These are phyloP conservation scores for Ganoderma meredithae DNA, from an alignment of 1,284 basidiomycete genomes.

Conservation along the genomic window DNA sequence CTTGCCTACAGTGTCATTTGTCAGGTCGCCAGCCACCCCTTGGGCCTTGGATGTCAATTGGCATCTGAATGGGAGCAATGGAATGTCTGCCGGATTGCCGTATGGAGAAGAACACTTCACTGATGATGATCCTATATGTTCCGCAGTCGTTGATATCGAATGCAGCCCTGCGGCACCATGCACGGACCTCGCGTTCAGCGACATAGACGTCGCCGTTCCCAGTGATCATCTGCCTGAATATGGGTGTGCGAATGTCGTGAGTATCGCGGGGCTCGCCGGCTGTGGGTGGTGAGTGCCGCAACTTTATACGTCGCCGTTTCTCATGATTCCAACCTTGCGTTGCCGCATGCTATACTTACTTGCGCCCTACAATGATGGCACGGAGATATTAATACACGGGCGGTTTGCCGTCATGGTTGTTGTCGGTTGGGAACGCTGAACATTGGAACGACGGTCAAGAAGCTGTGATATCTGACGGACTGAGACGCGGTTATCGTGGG, in stretches of 20 bases:
- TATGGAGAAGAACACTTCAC: background rate
- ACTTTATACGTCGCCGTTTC: background rate
- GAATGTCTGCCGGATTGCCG: slow-evolving; percentile 2
- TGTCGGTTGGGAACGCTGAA: slow-evolving; percentile 5
- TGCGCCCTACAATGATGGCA: background rate
- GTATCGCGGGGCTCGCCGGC: slow-evolving; percentile 35
- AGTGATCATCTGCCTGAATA: slow-evolving; percentile 46
- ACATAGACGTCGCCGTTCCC: slow-evolving; percentile 51
- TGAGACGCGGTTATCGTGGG: background rate
- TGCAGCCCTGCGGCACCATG: slow-evolving; percentile 62
- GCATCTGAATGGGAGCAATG: background rate
- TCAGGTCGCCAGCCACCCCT: background rate
- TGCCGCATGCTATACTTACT: background rate
- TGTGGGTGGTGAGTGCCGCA: slow-evolving; percentile 21
- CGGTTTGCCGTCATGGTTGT: background rate
- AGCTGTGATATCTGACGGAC: slow-evolving; percentile 12
- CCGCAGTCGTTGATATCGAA: slow-evolving; percentile 59
- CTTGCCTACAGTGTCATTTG: background rate
- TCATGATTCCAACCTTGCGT: slow-evolving; percentile 6
- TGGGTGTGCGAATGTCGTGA: slow-evolving; percentile 56
- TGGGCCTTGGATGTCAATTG: background rate
- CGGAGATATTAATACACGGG: slow-evolving; percentile 10
- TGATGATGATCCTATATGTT: slow-evolving; percentile 19
- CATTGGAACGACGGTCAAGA: slow-evolving; percentile 2
- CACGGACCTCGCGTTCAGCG: slow-evolving; percentile 50